Evolutionary conservation across 176 grass and related monocot species (phyloP).

Genomic region (Cenchrus fungigraminus): DNA sequence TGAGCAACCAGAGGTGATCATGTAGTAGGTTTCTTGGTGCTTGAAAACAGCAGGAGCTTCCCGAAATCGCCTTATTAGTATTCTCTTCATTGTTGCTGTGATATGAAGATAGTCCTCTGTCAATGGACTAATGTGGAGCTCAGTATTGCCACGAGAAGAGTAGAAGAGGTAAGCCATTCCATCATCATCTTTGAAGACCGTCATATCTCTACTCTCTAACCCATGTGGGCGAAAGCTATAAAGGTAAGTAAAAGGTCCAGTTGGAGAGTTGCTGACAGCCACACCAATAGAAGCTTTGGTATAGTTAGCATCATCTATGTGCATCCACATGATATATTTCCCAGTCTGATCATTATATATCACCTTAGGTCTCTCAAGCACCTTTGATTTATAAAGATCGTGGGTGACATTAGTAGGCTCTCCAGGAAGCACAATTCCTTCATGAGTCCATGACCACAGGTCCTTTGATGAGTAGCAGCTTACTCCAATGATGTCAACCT

Average conservation of each 20-base stretch:
- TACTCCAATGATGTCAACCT: conserved; percentile 95
- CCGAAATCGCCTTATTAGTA: conserved; percentile 70
- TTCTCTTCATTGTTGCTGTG: conserved; percentile 54
- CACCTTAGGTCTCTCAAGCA: conserved; percentile 95
- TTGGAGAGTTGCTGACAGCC: conserved; percentile 65
- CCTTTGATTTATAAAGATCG: conserved; percentile 82
- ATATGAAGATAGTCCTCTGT: conserved; percentile 74
- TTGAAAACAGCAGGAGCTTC: conserved; percentile 91
- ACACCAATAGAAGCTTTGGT: conserved; percentile 88
- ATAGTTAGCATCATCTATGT: conserved; percentile 81
- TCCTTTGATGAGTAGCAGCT: conserved; percentile 87
- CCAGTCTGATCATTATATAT: conserved; percentile 70
- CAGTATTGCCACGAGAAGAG: conserved; percentile 70
- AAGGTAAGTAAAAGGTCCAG: conserved; percentile 78
- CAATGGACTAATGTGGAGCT: conserved; percentile 79
- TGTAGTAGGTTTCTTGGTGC: conserved; percentile 76
- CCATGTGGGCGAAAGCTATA: conserved; percentile 82
- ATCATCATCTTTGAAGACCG: conserved; percentile 88
- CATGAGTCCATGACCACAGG: conserved; percentile 83
- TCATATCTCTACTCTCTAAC: conserved; percentile 90
- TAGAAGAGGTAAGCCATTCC: conserved; percentile 79
- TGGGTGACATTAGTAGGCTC: conserved; percentile 64
- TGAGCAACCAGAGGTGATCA: conserved; percentile 88
- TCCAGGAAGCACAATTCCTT: conserved; percentile 81
- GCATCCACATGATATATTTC: conserved; percentile 98